These are phyloP conservation scores for Coccomyxa sp. DNA, from an alignment of 139 green algal species.

Conservation along the genomic window DNA sequence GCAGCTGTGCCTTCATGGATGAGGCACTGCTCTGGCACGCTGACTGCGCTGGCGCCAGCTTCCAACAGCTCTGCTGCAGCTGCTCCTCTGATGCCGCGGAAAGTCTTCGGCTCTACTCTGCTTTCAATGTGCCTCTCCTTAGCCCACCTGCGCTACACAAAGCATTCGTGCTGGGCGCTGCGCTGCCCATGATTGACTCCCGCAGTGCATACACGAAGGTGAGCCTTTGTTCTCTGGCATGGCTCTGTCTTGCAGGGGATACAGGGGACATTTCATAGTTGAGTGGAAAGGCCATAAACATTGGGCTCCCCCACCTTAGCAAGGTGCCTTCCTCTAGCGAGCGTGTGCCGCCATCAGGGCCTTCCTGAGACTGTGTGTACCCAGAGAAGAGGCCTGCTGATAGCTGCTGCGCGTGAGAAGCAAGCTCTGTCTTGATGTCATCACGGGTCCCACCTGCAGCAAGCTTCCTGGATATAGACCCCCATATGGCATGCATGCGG, in stretches of 20 bases:
- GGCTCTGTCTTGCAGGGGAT: too few relatives aligned
- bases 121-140: background rate
- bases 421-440: too few relatives aligned
- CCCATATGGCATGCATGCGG: too few relatives aligned
- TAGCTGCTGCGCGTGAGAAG: too few relatives aligned
- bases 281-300: background rate
- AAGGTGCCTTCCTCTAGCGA: background rate
- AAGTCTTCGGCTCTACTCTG: background rate
- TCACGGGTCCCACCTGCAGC: too few relatives aligned
- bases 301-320: background rate
- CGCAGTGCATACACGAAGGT: background rate
- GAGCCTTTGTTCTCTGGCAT: background rate
- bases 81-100: constrained; percentile 26
- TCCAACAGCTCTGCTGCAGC: constrained; percentile 12
- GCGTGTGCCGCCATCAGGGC: too few relatives aligned
- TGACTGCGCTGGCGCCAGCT: constrained; percentile 22
- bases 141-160: background rate
- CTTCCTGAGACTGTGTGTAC: too few relatives aligned
- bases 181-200: background rate
- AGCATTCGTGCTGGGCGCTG: background rate
- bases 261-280: background rate
- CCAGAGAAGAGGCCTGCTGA: too few relatives aligned
- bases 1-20: constrained; percentile 35
- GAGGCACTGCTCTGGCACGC: constrained; percentile 22
- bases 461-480: too few relatives aligned